These are phyloP conservation scores for Fusarium protoensiforme DNA, from an alignment of 2,329 filamentous ascomycete species.

Conservation along the genomic window DNA sequence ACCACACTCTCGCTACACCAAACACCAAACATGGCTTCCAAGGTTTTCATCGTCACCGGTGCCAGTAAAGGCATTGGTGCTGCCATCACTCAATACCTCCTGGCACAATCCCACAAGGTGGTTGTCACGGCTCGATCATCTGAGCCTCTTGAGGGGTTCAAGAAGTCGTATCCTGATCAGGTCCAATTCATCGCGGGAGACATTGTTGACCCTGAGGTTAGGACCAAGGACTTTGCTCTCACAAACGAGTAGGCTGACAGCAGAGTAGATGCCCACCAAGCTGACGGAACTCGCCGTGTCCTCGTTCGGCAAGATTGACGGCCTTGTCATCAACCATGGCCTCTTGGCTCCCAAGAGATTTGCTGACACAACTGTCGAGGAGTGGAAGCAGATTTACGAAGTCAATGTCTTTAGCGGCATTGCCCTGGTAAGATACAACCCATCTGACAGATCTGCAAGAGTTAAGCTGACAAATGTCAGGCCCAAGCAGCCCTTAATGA, in stretches of 20 bases:
- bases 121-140: conserved; percentile 68
- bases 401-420: conserved; percentile 89
- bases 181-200: conserved; percentile 69
- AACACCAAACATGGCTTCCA: conserved; percentile 57
- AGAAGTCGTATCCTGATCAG: conserved; percentile 58
- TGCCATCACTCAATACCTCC: conserved; percentile 63
- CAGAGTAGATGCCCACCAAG: conserved; percentile 63
- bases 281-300: conserved; percentile 73
- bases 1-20: neutral
- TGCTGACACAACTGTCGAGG: conserved; percentile 72
- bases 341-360: conserved; percentile 80
- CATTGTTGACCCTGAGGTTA: conserved; percentile 58
- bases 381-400: conserved; percentile 82
- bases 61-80: conserved; percentile 73
- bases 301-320: conserved; percentile 80
- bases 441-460: neutral
- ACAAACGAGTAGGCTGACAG: neutral
- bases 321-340: conserved; percentile 89
- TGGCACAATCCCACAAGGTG: conserved; percentile 66
- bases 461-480: conserved; percentile 54
- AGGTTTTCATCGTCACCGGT: conserved; percentile 77
- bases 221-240: neutral
- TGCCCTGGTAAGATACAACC: conserved; percentile 68
- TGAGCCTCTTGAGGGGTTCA: conserved; percentile 61
- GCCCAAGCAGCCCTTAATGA: conserved; percentile 76